A percentile compares a stretch with the other conserved stretches of the same genome.
phyloP scores from a whole-genome alignment of 1,284 basidiomycete genomes.

The Erythrobasidium hasegawianum region DNA sequence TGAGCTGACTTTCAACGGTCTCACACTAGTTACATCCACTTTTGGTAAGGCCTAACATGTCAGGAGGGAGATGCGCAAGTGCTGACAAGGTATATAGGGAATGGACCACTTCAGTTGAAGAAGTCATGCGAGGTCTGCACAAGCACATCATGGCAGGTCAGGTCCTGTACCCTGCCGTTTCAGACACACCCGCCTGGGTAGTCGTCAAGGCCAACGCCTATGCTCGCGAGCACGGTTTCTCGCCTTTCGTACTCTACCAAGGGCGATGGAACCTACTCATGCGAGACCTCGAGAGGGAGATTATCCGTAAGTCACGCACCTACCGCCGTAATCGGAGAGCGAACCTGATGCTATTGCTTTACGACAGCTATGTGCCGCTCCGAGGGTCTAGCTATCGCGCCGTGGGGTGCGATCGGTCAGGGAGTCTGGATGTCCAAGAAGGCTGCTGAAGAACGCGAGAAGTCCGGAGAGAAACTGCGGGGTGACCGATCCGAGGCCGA shows the following conservation, averaged over 20 bases:
- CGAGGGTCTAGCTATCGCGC: conserved; percentile 53
- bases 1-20: neutral
- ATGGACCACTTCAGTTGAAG: conserved; percentile 57
- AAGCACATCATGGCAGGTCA: conserved; percentile 53
- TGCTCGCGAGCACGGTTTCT: conserved; percentile 54
- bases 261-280: conserved; percentile 55
- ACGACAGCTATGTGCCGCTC: conserved; percentile 53
- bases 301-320: conserved; percentile 51
- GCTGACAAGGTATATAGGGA: conserved; percentile 42
- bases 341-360: neutral
- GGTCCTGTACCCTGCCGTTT: conserved; percentile 54
- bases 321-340: neutral
- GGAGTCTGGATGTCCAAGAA: conserved; percentile 52
- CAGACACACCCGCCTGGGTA: conserved; percentile 59
- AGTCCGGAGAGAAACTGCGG: conserved; percentile 52
- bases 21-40: neutral
- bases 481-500: conserved; percentile 50
- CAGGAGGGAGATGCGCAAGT: neutral
- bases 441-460: conserved; percentile 51
- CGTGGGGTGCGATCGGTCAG: conserved; percentile 55
- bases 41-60: conserved; percentile 44
- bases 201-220: conserved; percentile 56
- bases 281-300: conserved; percentile 60
- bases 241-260: conserved; percentile 60
- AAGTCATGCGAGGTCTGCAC: conserved; percentile 59